Percentiles rank a stretch among this genome's conserved stretches.
Conservation (phyloP, 805 yeast genomes). For the Saturnispora diversa region DNA sequence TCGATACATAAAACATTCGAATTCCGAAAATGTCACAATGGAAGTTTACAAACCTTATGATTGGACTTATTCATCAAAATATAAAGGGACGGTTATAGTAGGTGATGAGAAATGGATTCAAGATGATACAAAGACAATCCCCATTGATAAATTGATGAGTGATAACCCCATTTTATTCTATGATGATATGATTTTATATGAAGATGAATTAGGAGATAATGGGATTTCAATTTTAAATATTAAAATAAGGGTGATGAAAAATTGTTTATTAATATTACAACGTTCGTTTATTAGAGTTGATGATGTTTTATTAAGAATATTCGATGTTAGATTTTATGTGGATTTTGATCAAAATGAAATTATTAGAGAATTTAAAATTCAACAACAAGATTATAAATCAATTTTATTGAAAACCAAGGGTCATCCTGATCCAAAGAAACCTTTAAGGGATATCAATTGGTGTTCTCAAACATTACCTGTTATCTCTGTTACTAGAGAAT, state of each 20-base stretch:
- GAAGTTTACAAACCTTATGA: conserved; percentile 78
- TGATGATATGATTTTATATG: conserved; percentile 82
- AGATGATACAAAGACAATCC: conserved; percentile 39
- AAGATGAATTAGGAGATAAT: conserved; percentile 94
- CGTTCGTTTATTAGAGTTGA: conserved; percentile 85
- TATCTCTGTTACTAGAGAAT: conserved; percentile 20
- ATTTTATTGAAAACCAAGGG: conserved; percentile 29
- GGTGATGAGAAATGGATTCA: conserved; percentile 15
- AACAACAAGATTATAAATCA: conserved; percentile 46
- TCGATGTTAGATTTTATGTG: conserved; percentile 78
- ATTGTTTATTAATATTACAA: conserved; percentile 62
- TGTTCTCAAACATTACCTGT: conserved; percentile 41
- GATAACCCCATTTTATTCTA: conserved; percentile 78
- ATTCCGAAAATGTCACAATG: conserved; percentile 28
- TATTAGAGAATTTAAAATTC: conserved; percentile 70
- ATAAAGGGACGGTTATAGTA: conserved; percentile 48
- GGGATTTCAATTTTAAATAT: conserved; percentile 75
- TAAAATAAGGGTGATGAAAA: conserved; percentile 84
- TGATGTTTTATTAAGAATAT: conserved; percentile 72
- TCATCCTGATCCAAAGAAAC: conserved; percentile 53
- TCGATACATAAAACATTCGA: conserved; percentile 28
- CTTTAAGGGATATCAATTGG: conserved; percentile 81
- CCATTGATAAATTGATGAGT: conserved; percentile 60
- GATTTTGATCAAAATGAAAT: conserved; percentile 61
- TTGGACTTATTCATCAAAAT: conserved; percentile 89